A percentile compares a stretch with the other conserved stretches of the same genome.
These are phyloP conservation scores for Pyracantha coccinea DNA, from an alignment of 331 rosid species.

Conservation along the genomic window DNA sequence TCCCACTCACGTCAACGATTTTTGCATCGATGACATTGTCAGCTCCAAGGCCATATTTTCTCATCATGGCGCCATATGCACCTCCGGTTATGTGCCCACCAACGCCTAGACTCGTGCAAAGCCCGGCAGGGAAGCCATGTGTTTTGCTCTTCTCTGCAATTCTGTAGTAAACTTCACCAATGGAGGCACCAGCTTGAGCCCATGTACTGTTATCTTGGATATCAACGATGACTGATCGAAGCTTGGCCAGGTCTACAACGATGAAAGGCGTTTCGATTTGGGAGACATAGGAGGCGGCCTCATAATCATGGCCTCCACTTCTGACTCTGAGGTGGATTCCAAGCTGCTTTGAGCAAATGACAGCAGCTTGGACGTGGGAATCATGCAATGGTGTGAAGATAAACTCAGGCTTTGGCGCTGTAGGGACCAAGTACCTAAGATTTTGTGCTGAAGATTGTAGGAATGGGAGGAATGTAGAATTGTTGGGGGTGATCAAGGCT, in stretches of 20 bases:
- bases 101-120: conserved; percentile 62
- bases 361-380: conserved; percentile 27
- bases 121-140: conserved; percentile 66
- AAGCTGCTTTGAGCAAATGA: conserved; percentile 17
- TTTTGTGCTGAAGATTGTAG: conserved; percentile 40
- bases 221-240: conserved; percentile 21
- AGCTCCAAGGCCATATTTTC: conserved; percentile 63
- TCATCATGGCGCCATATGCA: conserved; percentile 67
- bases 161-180: conserved; percentile 57
- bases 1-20: conserved; percentile 50
- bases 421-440: conserved; percentile 38
- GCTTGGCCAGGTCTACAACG: conserved; percentile 17
- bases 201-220: conserved; percentile 35
- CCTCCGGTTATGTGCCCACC: conserved; percentile 84
- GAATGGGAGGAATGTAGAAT: conserved; percentile 29
- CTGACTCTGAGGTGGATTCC: conserved; percentile 15
- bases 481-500: conserved; percentile 27
- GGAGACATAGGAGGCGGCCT: conserved; percentile 16
- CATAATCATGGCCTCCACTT: conserved; percentile 33
- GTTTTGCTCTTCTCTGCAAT: conserved; percentile 40
- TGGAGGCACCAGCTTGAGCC: conserved; percentile 64
- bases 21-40: conserved; percentile 58
- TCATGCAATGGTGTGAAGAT: conserved; percentile 38
- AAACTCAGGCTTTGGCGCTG: conserved; percentile 41
- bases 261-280: background rate